phyloP scores from a whole-genome alignment of 2,329 filamentous ascomycete genomes.

The Aspergillus candidus region DNA sequence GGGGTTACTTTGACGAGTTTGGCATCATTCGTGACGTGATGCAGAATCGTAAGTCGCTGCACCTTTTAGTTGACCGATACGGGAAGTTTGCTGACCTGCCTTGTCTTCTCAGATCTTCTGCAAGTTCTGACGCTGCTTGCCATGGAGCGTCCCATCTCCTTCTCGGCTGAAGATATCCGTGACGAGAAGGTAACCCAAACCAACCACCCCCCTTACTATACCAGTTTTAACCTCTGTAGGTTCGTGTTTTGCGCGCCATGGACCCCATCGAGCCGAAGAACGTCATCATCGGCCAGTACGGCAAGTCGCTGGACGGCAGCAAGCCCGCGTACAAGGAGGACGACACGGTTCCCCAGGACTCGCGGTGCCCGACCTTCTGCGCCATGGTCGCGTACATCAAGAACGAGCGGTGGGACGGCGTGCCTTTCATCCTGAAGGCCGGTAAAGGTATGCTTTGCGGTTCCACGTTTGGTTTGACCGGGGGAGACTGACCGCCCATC shows the following conservation, averaged over 20 bases:
- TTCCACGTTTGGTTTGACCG: not conserved
- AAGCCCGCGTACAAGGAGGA: conserved; percentile 99
- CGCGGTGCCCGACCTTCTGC: conserved; percentile 95
- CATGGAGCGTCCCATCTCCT: conserved; percentile 97
- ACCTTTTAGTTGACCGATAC: not conserved
- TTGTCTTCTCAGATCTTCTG: conserved; percentile 60
- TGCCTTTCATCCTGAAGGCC: conserved; percentile 98
- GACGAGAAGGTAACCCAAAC: conserved; percentile 67
- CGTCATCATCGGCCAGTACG: conserved; percentile 98
- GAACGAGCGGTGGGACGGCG: conserved; percentile 98
- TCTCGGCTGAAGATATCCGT: conserved; percentile 95
- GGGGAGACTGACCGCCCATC: conserved; percentile 13
- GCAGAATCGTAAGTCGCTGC: conserved; percentile 71
- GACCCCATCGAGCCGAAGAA: conserved; percentile 97
- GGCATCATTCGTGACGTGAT: conserved; percentile 99
- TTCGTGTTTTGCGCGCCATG: conserved; percentile 89
- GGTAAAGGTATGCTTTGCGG: conserved; percentile 59
- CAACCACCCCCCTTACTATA: not conserved
- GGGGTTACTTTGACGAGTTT: conserved; percentile 99
- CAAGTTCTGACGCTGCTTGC: conserved; percentile 93
- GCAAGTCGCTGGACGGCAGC: conserved; percentile 87
- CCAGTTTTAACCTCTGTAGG: conserved; percentile 31
- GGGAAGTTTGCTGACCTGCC: conserved; percentile 13
- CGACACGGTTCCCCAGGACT: conserved; percentile 94
- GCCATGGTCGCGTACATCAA: conserved; percentile 97